These are phyloP conservation scores for Eutypa lata DNA, from an alignment of 2,329 filamentous ascomycete genomes.

Conservation along the genomic window DNA sequence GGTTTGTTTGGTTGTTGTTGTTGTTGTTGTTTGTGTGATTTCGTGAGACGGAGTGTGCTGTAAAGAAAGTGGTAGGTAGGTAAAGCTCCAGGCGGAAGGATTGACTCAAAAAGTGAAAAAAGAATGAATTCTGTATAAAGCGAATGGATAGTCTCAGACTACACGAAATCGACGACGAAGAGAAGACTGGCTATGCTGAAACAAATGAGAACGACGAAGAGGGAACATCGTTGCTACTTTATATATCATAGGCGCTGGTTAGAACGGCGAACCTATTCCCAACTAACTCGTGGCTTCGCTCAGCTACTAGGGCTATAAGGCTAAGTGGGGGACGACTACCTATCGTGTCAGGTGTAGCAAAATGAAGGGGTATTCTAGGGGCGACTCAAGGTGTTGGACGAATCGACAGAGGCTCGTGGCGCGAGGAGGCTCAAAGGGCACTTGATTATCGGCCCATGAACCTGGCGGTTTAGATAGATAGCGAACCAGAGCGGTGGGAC, in stretches of 20 bases:
- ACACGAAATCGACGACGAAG: background rate
- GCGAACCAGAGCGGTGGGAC: background rate
- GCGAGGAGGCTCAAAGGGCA: background rate
- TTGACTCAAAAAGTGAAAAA: background rate
- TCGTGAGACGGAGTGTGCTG: background rate
- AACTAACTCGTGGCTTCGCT: background rate
- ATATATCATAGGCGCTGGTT: background rate
- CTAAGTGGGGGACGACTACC: too few relatives aligned
- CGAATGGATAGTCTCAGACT: background rate
- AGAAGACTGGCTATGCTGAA: background rate
- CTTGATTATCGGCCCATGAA: background rate
- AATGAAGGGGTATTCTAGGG: too few relatives aligned
- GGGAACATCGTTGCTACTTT: background rate
- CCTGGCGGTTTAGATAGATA: background rate
- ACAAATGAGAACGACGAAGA: background rate
- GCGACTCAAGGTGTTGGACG: too few relatives aligned
- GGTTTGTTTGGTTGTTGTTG: too few relatives aligned
- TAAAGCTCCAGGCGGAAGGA: background rate
- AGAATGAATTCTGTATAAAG: background rate
- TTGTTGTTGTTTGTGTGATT: too few relatives aligned
- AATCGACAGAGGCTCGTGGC: background rate
- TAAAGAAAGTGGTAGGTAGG: background rate
- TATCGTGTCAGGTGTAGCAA: too few relatives aligned
- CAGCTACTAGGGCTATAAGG: background rate
- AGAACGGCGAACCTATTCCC: background rate